Evolutionary conservation across 108 stramenopile genomes (phyloP), one percentile per base, ranked within the genome.

Genomic region (Pseudonitzschia pungens): DNA sequence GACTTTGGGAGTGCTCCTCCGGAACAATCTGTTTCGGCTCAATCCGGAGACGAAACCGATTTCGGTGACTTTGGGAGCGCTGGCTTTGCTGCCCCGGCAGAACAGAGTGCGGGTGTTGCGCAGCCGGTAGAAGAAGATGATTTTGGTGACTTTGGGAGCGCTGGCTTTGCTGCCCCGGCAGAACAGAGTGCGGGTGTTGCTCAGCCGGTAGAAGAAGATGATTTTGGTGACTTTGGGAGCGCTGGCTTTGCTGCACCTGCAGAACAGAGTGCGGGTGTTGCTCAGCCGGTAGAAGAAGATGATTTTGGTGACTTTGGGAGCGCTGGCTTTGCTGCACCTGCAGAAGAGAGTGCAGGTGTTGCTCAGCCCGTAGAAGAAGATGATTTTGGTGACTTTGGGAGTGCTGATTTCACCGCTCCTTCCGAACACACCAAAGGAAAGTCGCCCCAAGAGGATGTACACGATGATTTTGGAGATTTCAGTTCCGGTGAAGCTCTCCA

Each of bases 21-120:
- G 2, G 36, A 36, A 6, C 36, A 36, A 36, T 5, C 36, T 36
- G 36, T 11, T 48, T 4, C 45, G 14, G 10, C 14, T 48, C 29
- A 16, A 14, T 50, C 26, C 6, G 10, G 26, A 32, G 16, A 56
- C 12, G 68, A 54, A n/a, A 51, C 65, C 50, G 60, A 73, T 18
- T 77, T 75, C 67, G 69, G 72, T 53, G 74, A 54, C 8, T 80
- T 79, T 56, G 66, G 18, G 48, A 42, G 56, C 52, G 78, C 75
- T 29, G 14, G 2, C 16, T 1, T 18, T 48, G 18, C 2, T 55
- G 26, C 9, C 54, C 9, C 9, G 1, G 22, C 21, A 24, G 22
- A 55, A 55, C 22, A 55, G 1, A 11, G 2, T 48, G 1, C 3
- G 1, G 45, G 1, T 11, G 29, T 2, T 11, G 54, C 26, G 1